A percentile compares a stretch with the other conserved stretches of the same genome.
phyloP scores from a whole-genome alignment of 2,329 filamentous ascomycete species.

The Fusarium tupiense region DNA sequence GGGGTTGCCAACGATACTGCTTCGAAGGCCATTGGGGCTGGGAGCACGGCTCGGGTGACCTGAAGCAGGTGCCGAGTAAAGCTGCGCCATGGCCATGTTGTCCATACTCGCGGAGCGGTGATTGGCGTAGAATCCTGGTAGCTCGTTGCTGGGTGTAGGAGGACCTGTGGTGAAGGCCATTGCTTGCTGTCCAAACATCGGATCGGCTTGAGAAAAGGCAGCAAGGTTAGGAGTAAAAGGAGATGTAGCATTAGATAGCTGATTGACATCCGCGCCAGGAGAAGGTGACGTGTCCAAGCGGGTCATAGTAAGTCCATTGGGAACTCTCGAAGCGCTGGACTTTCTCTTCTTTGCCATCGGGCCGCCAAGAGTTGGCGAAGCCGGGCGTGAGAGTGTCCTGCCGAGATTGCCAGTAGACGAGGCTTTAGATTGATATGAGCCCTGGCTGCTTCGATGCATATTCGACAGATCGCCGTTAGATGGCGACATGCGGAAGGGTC shows the following conservation, averaged over 20 bases:
- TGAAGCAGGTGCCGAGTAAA: constrained; percentile 78
- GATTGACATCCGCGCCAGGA: constrained; percentile 49
- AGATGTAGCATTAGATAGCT: constrained; percentile 57
- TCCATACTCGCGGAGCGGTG: constrained; percentile 73
- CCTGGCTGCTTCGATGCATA: constrained; percentile 61
- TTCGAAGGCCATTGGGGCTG: constrained; percentile 69
- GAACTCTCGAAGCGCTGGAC: constrained; percentile 77
- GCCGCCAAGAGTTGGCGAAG: constrained; percentile 74
- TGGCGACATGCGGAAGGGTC: constrained; percentile 65
- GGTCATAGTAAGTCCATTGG: constrained; percentile 83
- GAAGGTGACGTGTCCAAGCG: constrained; percentile 71
- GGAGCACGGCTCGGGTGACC: constrained; percentile 80
- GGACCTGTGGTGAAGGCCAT: constrained; percentile 65
- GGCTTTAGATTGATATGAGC: constrained; percentile 47
- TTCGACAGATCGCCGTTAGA: constrained; percentile 71
- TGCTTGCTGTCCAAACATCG: constrained; percentile 56
- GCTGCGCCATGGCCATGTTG: constrained; percentile 68
- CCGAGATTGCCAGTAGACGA: constrained; percentile 44
- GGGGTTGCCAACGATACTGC: constrained; percentile 54
- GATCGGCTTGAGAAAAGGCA: constrained; percentile 57
- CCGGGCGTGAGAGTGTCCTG: constrained; percentile 72
- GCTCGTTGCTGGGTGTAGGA: constrained; percentile 74
- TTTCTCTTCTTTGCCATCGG: constrained; percentile 85
- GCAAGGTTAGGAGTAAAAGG: constrained; percentile 62
- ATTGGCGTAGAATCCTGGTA: constrained; percentile 63